phyloP scores from a whole-genome alignment of 305 asterid genomes.

The Andrographis paniculata region DNA sequence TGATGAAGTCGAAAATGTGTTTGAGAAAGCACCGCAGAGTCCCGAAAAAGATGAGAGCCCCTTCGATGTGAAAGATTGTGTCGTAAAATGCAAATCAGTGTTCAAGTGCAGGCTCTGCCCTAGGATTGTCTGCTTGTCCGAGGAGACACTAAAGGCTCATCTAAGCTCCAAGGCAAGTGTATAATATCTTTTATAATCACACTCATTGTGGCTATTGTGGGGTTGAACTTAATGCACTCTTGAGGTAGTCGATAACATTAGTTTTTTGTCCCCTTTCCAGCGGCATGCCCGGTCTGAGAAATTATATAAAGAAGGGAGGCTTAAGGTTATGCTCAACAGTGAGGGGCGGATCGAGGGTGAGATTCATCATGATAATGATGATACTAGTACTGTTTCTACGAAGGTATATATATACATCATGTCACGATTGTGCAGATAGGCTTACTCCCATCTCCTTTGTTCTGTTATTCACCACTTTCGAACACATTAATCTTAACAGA shows the following conservation, averaged over 20 bases:
- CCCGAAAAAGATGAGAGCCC: conserved; percentile 30
- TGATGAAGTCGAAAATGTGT: too few relatives aligned
- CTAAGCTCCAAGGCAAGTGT: conserved; percentile 70
- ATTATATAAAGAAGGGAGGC: conserved; percentile 78
- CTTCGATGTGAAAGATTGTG: conserved; percentile 38
- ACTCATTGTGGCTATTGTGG: too few relatives aligned
- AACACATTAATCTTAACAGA: conserved; percentile 19
- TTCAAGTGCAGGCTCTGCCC: conserved; percentile 94
- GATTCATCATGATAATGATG: conserved; percentile 24
- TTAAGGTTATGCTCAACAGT: conserved; percentile 64
- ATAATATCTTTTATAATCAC: neutral
- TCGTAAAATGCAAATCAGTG: conserved; percentile 74
- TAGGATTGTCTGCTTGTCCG: conserved; percentile 83
- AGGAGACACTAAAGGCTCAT: conserved; percentile 70
- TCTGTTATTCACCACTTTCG: too few relatives aligned
- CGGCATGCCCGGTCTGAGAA: conserved; percentile 89
- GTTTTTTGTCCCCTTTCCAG: conserved; percentile 30
- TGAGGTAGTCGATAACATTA: neutral
- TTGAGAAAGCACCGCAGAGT: conserved; percentile 23
- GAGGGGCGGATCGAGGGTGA: conserved; percentile 63
- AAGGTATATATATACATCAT: conserved; percentile 34
- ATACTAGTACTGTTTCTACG: conserved; percentile 7
- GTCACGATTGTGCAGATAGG: too few relatives aligned
- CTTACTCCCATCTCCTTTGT: too few relatives aligned
- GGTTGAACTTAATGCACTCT: too few relatives aligned